Base-by-base conservation (phyloP, 345 rosid genomes). In the Populus ilicifolia region DNA sequence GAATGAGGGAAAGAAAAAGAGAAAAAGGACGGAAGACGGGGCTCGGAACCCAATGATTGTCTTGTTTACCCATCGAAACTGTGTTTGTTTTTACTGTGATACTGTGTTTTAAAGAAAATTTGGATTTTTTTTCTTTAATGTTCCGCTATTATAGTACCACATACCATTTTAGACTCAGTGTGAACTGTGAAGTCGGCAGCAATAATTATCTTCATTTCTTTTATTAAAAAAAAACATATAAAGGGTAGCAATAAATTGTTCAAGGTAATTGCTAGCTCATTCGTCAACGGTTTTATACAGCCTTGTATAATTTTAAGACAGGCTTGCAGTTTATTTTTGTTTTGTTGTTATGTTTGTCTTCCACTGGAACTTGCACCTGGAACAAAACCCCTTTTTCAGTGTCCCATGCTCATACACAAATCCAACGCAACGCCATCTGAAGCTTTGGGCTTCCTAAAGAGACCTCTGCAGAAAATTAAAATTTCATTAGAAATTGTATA, bases 1-100 rank as follows among this genome's bases (percentile, higher is more conserved):
- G 25, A 54, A 48, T 71, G 25, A 44, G 64, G 67, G n/a, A 36
- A 74, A 78, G 66, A 54, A 52, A 77, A 52, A 25, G 35, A 30
- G 11, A 70, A 59, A 76, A 62, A 43, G 44, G 30, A 39, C 7
- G 68, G 18, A 46, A 13, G 48, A 71, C 62, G 81, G 71, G 83
- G 86, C 85, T 87, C 86, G 80, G 50, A 74, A 63, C 38, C 85
- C 88, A 27, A 86, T 76, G 83, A 44, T 65, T 74, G 54, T 70
- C 80, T 62, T 46, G 36, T 72, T 67, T 65, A 11, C 33, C 29
- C 36, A 5, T 33, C 36, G 36, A 33, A 33, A 33, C 36, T 33
- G 36, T 33, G 36, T 33, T 33, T 33, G 36, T 33, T 33, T 33
- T 33, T 33, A 33, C 36, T 33, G 36, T 33, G 5, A 33, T 33